These are phyloP conservation scores for Phialocephala sp. DNA, from an alignment of 2,329 filamentous ascomycete genomes.

Conservation along the genomic window DNA sequence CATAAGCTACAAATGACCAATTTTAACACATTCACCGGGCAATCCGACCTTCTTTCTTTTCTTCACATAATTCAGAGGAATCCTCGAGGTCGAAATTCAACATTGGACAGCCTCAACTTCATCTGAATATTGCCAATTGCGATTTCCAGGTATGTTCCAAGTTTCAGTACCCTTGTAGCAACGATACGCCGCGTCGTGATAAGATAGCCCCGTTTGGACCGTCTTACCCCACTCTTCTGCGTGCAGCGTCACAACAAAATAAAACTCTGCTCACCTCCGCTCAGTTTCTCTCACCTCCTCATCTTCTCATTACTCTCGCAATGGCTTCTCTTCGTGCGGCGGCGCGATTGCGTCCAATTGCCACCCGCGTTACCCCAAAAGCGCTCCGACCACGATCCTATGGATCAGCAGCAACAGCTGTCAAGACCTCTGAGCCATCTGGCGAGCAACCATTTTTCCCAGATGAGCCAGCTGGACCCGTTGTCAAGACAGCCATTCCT, in stretches of 20 bases:
- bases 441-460: constrained; percentile 40
- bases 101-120: not conserved
- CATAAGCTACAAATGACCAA: not conserved
- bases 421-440: constrained; percentile 28
- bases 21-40: not conserved
- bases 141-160: constrained; percentile 2
- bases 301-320: constrained; percentile 12
- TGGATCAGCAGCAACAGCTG: constrained; percentile 30
- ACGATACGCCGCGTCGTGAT: not conserved
- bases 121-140: constrained; percentile 3
- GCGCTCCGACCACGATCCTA: constrained; percentile 29
- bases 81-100: not conserved
- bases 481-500: constrained; percentile 46
- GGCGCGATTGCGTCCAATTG: constrained; percentile 38
- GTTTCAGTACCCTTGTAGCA: not conserved
- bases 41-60: not conserved
- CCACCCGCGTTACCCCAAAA: constrained; percentile 24
- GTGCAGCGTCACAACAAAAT: not conserved
- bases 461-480: constrained; percentile 41
- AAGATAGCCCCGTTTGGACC: constrained; percentile 7
- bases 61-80: not conserved
- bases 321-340: constrained; percentile 43
- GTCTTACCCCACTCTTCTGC: constrained; percentile 5
- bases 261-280: constrained; percentile 2
- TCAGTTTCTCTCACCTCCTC: constrained; percentile 3